Conservation (phyloP, 495 filamentous ascomycete genomes). For the Hyaloscypha finlandica region DNA sequence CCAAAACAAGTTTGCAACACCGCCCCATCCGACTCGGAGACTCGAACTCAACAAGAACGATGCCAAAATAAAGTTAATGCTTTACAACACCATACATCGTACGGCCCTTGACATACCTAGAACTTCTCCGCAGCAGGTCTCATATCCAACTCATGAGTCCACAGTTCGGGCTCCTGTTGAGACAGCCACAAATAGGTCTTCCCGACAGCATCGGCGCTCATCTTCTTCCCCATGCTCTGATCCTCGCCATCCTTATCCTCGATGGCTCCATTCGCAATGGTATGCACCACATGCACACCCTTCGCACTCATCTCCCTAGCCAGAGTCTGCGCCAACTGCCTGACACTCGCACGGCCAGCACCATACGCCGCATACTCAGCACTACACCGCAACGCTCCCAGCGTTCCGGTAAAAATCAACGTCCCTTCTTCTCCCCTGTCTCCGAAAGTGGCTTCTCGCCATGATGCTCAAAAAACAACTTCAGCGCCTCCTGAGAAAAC, state of each 20-base stretch:
- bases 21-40: no score
- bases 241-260: conserved; percentile 45
- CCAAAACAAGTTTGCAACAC: no score
- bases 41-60: not conserved
- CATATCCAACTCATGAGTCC: conserved; percentile 49
- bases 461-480: conserved; percentile 46
- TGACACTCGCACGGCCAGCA: conserved; percentile 42
- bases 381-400: conserved; percentile 46
- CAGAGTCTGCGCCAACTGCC: conserved; percentile 47
- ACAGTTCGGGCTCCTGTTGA: conserved; percentile 41
- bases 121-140: conserved; percentile 50
- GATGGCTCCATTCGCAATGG: conserved; percentile 48
- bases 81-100: not conserved
- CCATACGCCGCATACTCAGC: conserved; percentile 50
- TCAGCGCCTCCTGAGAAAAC: conserved; percentile 46
- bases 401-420: conserved; percentile 49
- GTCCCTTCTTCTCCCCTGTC: conserved; percentile 47
- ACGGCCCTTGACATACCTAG: conserved; percentile 11
- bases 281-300: conserved; percentile 50
- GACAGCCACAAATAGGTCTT: conserved; percentile 50
- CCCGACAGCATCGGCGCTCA: conserved; percentile 47
- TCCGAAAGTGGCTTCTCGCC: conserved; percentile 38
- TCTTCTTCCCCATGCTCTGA: conserved; percentile 44
- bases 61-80: not conserved
- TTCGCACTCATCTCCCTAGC: conserved; percentile 48